Conservation (phyloP, 176 grass and related monocot genomes). For the Eleusine coracana region DNA sequence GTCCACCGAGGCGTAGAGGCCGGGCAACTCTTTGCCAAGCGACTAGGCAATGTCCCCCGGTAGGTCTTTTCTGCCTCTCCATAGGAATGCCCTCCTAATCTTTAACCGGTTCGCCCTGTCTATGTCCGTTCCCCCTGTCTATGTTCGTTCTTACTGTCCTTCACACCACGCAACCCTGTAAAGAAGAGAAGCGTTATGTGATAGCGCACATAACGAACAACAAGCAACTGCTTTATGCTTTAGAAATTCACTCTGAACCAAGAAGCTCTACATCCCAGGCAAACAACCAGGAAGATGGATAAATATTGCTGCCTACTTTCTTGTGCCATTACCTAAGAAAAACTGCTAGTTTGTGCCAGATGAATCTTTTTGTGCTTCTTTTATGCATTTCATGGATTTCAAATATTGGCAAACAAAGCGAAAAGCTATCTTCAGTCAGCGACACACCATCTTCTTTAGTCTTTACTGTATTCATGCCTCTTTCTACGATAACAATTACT, state of each 20-base stretch:
- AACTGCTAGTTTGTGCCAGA: constrained; percentile 20
- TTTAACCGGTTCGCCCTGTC: no score
- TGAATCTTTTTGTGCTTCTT: constrained; percentile 45
- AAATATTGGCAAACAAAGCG: constrained; percentile 37
- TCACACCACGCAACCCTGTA: constrained; percentile 42
- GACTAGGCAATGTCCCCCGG: no score
- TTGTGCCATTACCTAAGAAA: constrained; percentile 34
- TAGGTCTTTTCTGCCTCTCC: no score
- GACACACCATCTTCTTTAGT: constrained; percentile 20
- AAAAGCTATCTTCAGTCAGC: constrained; percentile 34
- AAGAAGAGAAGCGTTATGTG: constrained; percentile 27
- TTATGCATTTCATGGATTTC: constrained; percentile 35
- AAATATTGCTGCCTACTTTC: constrained; percentile 48
- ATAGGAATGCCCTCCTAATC: neutral
- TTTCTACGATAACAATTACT: constrained; percentile 29
- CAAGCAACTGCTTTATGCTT: constrained; percentile 43
- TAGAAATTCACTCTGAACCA: constrained; percentile 56
- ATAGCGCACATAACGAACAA: constrained; percentile 26
- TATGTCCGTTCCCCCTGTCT: no score
- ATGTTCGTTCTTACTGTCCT: neutral
- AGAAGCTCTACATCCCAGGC: constrained; percentile 53
- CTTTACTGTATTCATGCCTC: constrained; percentile 10
- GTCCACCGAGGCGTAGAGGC: no score
- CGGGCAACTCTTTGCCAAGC: no score
- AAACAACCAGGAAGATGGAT: constrained; percentile 33